Evolutionary conservation across 768 basidiomycete species (phyloP), one percentile per base, ranked within the genome.

Genomic region (Rhodotorula taiwanensis): DNA sequence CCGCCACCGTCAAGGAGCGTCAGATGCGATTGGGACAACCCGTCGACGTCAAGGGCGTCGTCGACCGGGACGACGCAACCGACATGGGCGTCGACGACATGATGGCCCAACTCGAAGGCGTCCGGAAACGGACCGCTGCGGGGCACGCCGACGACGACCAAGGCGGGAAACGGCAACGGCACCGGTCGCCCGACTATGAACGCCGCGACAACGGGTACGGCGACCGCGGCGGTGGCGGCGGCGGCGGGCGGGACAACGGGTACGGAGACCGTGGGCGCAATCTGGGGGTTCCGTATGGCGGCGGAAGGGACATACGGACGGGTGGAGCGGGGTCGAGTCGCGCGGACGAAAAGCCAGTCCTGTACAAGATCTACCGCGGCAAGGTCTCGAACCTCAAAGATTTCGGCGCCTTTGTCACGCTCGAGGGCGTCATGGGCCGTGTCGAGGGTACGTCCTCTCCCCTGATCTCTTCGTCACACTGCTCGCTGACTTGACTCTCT

Each of bases 361-460:
- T 95, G 48, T 98, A 85, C 83, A 98, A 98, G 80, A 90, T 98
- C 36, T 99, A 98, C 76, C 80, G 81, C 55, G 95, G 94, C 13
- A 85, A 83, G 66, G 85, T 98, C 31, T 81, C 86, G 2, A 84
- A 87, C 18, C 70, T 95, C 71, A 90, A 89, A 76, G 95, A 99
- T 64, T 99, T 98, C 74, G 95, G 95, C 56, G 93, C 90, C 0
- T 99, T 99, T 72, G 86, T 95, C 44, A 82, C 82, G 36, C 76
- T 99, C 10, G 93, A 99, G 66, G 94, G 94, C 33, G 78, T 98
- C 51, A 77, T 79, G 20, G 92, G 92, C 16, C 80, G 91, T 31
- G 85, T 82, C 14, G 94, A 99, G 81, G 95, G 94, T 91, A 77
- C 67, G 84, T 76, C 25, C 45, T 28, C 10, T 6, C n/a, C 8